These are phyloP conservation scores for Sporothrix brunneoviolacea DNA, from an alignment of 2,329 filamentous ascomycete genomes.

Conservation along the genomic window DNA sequence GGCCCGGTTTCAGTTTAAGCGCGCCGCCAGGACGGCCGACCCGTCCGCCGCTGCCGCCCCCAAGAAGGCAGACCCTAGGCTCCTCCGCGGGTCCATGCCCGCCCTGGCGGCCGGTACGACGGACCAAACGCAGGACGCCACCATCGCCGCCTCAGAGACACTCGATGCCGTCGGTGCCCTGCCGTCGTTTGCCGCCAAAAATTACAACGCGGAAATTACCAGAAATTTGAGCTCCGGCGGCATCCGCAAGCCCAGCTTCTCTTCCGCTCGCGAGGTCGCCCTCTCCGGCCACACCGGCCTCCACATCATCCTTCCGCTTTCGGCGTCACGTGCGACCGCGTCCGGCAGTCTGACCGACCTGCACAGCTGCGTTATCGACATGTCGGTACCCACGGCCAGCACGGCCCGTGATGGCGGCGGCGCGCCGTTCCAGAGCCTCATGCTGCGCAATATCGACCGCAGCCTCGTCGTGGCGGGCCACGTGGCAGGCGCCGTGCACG, in stretches of 20 bases:
- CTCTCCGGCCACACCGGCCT: constrained; percentile 61
- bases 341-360: constrained; percentile 69
- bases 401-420: constrained; percentile 25
- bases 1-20: constrained; percentile 75
- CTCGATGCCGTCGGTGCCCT: constrained; percentile 27
- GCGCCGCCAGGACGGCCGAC: constrained; percentile 17
- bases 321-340: constrained; percentile 63
- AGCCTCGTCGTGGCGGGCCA: constrained; percentile 72
- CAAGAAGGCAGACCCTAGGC: constrained; percentile 37
- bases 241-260: constrained; percentile 57
- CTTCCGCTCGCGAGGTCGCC: constrained; percentile 51
- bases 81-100: constrained; percentile 22
- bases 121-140: constrained; percentile 6
- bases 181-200: constrained; percentile 25
- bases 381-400: constrained; percentile 58
- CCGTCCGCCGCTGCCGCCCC: constrained; percentile 23
- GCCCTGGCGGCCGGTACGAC: no score
- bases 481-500: constrained; percentile 73
- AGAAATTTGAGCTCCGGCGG: constrained; percentile 27
- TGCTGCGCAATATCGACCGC: constrained; percentile 60
- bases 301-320: constrained; percentile 70
- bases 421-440: constrained; percentile 61
- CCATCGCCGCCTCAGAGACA: constrained; percentile 24
- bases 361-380: constrained; percentile 67
- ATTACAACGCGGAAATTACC: constrained; percentile 54